Percentiles rank a stretch among this genome's conserved stretches.
Evolutionary conservation across 257 asterid species (phyloP).

Genomic region (Osmanthus fragrans): DNA sequence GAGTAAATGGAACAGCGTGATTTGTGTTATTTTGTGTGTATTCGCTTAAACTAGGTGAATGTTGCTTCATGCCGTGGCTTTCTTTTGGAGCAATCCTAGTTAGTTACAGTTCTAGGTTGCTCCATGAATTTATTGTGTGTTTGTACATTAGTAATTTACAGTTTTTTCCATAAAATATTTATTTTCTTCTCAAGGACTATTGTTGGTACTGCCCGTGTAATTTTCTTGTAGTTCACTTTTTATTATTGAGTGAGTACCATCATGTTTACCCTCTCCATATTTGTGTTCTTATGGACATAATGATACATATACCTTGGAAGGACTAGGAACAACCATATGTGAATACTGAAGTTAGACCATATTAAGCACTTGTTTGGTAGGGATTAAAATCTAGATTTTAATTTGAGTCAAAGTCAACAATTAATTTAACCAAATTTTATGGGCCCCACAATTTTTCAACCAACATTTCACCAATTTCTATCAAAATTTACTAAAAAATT

Average conservation of each 20-base stretch:
- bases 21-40: conserved; percentile 6
- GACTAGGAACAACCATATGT: not conserved
- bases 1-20: conserved; percentile 74
- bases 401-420: too few species aligned
- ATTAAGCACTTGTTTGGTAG: not conserved
- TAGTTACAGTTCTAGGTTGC: not conserved
- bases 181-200: not conserved
- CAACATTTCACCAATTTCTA: too few species aligned
- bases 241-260: not conserved
- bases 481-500: too few species aligned
- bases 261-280: not conserved
- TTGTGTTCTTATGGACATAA: not conserved
- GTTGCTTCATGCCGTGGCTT: conserved; percentile 3
- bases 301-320: not conserved
- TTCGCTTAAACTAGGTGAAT: conserved; percentile 9
- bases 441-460: too few species aligned
- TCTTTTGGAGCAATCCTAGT: not conserved
- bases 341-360: not conserved
- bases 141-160: not conserved
- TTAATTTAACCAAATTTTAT: too few species aligned
- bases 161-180: not conserved
- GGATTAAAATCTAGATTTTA: too few species aligned
- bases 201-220: not conserved
- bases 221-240: not conserved
- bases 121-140: not conserved